Percentiles rank a stretch among this genome's conserved stretches.
Conservation (phyloP, 768 basidiomycete genomes). For the Tulasnella sp. region DNA sequence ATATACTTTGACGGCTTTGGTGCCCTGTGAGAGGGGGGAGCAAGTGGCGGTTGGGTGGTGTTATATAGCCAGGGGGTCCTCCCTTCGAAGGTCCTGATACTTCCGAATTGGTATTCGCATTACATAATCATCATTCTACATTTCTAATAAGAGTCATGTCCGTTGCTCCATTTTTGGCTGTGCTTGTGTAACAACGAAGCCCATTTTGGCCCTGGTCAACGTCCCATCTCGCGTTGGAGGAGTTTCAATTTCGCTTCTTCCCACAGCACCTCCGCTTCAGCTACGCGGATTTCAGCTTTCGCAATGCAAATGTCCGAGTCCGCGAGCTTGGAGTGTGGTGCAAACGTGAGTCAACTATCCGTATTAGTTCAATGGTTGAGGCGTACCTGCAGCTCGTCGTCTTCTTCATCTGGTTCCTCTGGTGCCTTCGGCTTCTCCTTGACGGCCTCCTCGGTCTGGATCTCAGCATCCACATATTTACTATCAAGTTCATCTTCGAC, state of each 20-base stretch:
- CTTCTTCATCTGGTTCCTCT: background rate
- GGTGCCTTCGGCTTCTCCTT: no score
- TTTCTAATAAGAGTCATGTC: background rate
- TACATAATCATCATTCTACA: background rate
- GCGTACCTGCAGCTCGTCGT: background rate
- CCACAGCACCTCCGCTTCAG: background rate
- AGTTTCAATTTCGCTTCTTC: conserved; percentile 2
- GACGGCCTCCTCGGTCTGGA: no score
- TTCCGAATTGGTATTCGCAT: background rate
- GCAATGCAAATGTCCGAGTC: background rate
- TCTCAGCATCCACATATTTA: no score
- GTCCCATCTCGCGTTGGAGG: background rate
- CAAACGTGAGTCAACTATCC: background rate
- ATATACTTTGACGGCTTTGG: background rate
- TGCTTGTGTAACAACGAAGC: background rate
- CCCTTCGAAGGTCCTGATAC: background rate
- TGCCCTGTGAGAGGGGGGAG: background rate
- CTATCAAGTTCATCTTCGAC: no score
- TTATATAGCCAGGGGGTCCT: background rate
- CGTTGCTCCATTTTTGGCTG: background rate
- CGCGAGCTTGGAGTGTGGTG: background rate
- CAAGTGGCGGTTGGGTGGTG: background rate
- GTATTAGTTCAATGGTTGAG: background rate
- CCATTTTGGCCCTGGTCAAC: background rate
- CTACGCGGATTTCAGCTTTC: background rate